Conservation (phyloP, 257 asterid species). For the Prunella vulgaris region DNA sequence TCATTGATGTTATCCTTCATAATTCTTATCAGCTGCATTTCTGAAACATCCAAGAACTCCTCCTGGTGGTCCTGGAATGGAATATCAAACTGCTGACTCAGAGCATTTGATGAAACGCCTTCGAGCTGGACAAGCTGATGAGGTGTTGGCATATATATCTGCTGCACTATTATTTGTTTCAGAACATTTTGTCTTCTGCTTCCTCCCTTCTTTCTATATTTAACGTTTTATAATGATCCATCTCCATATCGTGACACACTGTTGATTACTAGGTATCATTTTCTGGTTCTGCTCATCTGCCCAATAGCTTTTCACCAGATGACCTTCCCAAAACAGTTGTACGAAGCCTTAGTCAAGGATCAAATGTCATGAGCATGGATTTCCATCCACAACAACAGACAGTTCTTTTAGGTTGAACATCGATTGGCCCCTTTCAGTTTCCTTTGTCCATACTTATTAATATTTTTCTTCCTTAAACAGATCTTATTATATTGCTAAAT, state of each 20-base stretch:
- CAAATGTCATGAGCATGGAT: conserved; percentile 97
- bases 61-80: conserved; percentile 78
- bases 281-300: conserved; percentile 77
- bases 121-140: conserved; percentile 80
- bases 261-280: conserved; percentile 61
- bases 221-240: conserved; percentile 1
- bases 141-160: conserved; percentile 36
- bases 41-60: conserved; percentile 88
- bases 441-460: neutral
- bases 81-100: conserved; percentile 79
- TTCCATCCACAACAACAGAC: conserved; percentile 97
- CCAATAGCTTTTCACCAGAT: conserved; percentile 70
- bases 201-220: neutral
- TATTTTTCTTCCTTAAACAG: neutral
- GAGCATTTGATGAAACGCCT: conserved; percentile 87
- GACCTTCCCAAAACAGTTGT: conserved; percentile 91
- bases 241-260: conserved; percentile 19
- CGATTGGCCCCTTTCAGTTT: neutral
- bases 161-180: conserved; percentile 14
- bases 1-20: conserved; percentile 5
- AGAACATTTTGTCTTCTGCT: neutral
- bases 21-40: conserved; percentile 51
- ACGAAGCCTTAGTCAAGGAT: conserved; percentile 87
- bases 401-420: conserved; percentile 76
- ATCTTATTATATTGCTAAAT: conserved; percentile 1